Base-by-base conservation (phyloP, 2,329 filamentous ascomycete species). In the Aspergillus fumigatiaffinis region DNA sequence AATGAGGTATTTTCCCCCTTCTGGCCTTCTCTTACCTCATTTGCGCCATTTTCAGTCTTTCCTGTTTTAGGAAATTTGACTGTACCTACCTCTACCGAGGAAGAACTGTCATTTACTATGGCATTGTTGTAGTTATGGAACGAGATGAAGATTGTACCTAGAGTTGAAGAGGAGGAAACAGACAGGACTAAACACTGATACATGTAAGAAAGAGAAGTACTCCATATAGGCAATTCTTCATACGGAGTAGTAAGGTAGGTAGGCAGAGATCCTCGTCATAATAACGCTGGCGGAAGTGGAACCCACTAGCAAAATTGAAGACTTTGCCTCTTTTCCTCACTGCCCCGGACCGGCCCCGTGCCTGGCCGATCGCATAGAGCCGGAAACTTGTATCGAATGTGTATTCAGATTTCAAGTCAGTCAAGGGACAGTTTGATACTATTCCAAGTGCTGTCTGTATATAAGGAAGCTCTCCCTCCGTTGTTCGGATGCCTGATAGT, bases 361-460 rank as follows among this genome's bases (percentile, higher is more conserved):
- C 60, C 63, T 67, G 63, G 62, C 65, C 62, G 63, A 65, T 65
- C 63, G 65, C 63, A 67, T 66, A 66, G 61, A 55, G 56, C 63
- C 62, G 64, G 65, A 8, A 26, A 47, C 3, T 47, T 38, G 47
- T 35, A 53, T 51, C 29, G 51, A 50, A 29, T 32, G 23, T 50
- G 25, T 25, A n/a, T 25, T 49, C 52, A 55, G 51, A 28, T 21
- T 35, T 26, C 20, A 35, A 5, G 32, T 3, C 12, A 17, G 14
- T 38, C 32, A 38, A 38, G 32, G 32, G 32, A 17, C 32, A 38
- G 14, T 2, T 38, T 38, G 32, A 38, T 38, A 17, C 32, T 38
- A 38, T 38, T 35, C 32, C 32, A 38, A 38, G 14, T 17, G 32
- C 32, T 38, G 14, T 38, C 32, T 38, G 32, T 38, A 38, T 38